Evolutionary conservation across 495 filamentous ascomycete species (phyloP).

Genomic region (Neurospora hispaniola): DNA sequence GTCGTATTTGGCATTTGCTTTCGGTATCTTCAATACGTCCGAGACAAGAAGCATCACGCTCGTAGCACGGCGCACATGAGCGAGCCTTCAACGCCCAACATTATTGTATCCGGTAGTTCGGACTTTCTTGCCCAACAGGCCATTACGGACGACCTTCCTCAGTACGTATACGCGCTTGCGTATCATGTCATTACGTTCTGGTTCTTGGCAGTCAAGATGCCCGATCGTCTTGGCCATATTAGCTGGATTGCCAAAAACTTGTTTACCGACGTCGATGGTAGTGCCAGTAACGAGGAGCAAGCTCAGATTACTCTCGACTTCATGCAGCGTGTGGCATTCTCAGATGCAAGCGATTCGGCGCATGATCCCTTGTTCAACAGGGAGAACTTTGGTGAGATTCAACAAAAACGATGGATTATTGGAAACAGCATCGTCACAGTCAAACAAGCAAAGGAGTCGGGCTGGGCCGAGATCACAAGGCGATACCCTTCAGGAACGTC

Average conservation of each 20-base stretch:
- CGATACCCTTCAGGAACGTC: slow-evolving; percentile 79
- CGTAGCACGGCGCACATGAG: slow-evolving; percentile 23
- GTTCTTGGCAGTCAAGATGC: slow-evolving; percentile 80
- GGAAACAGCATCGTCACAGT: slow-evolving; percentile 82
- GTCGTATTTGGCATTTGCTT: slow-evolving; percentile 92
- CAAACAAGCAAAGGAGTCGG: slow-evolving; percentile 63
- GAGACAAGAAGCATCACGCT: slow-evolving; percentile 36
- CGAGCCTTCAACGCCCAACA: slow-evolving; percentile 23
- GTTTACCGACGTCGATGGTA: slow-evolving; percentile 61
- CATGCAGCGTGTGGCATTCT: slow-evolving; percentile 85
- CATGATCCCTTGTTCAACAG: slow-evolving; percentile 54
- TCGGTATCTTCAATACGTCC: slow-evolving; percentile 68
- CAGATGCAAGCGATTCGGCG: slow-evolving; percentile 63
- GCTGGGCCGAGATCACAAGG: slow-evolving; percentile 69
- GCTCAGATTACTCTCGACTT: slow-evolving; percentile 89
- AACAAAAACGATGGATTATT: slow-evolving; percentile 73
- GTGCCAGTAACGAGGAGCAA: slow-evolving; percentile 76
- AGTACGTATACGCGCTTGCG: slow-evolving; percentile 85
- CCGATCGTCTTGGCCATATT: slow-evolving; percentile 73
- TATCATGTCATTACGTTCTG: slow-evolving; percentile 96
- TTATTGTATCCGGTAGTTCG: slow-evolving; percentile 12
- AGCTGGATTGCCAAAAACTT: slow-evolving; percentile 88
- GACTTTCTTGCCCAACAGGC: slow-evolving; percentile 22
- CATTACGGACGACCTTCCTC: slow-evolving; percentile 55
- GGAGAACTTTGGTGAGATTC: slow-evolving; percentile 53